Evolutionary conservation across 2,329 filamentous ascomycete genomes (phyloP), one percentile per base, ranked within the genome.

Genomic region (Aspergillus tanneri): DNA sequence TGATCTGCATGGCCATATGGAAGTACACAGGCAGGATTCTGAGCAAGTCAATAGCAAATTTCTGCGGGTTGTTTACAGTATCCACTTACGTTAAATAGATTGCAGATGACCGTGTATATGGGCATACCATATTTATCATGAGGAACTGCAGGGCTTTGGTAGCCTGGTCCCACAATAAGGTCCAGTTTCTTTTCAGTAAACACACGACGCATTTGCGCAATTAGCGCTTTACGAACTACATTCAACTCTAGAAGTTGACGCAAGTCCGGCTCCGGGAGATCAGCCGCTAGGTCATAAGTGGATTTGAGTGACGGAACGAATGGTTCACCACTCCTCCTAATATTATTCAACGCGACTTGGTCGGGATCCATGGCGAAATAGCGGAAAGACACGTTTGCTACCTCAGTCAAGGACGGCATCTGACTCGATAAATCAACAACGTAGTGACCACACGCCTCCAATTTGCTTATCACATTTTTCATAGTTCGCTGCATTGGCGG

Each of bases 1-100:
- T 70, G 71, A 1, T 72, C 61, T 3, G 75, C 75, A 14, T 62
- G 70, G 2, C 69, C 64, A 45, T 68, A 72, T 0, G 74, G 74
- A 25, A 81, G 62, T 2, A 77, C 70, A 2, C 70, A 74, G 1
- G 74, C 70, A 2, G 77, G 77, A 56, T 75, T 79, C 72, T 77
- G 46, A 11, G n/a, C n/a, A n/a, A n/a, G 18, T 30, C 9, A 30
- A 12, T 30, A n/a, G 11, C 27, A 30, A n/a, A 30, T 12, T 30
- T 30, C 11, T 12, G 27, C 14, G 27, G 11, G 14, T 11, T 12
- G 4, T 30, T 5, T 4, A n/a, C 27, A 8, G 11, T 10, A 35
- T 5, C 1, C 1, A 66, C 73, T 64, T 57, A 75, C 75, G 58
- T 81, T 75, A 5, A 80, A 52, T 5, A 79, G 27, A 49, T 81